These are phyloP conservation scores for Hondaea fermentalgiana DNA, from an alignment of 108 stramenopile genomes.

Conservation along the genomic window DNA sequence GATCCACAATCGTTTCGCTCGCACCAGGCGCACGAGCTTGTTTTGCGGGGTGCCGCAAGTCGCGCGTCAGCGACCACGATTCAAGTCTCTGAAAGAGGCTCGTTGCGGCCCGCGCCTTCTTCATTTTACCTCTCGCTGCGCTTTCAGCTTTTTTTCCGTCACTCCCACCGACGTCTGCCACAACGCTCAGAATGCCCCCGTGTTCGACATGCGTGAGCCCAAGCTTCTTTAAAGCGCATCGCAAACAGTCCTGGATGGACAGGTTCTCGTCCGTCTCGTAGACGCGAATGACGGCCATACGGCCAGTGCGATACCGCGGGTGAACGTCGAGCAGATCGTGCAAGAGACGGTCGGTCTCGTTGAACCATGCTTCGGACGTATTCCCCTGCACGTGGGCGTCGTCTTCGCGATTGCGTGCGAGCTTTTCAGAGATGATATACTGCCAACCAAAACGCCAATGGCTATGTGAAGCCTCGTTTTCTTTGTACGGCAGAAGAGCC, in stretches of 20 bases:
- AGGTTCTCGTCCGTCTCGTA: background rate
- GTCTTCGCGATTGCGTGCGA: background rate
- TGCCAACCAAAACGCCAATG: background rate
- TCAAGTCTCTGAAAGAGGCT: background rate
- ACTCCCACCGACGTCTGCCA: background rate
- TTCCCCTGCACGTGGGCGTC: background rate
- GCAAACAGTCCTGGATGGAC: background rate
- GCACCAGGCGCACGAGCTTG: background rate
- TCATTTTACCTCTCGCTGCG: background rate
- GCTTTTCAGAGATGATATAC: background rate
- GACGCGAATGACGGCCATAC: background rate
- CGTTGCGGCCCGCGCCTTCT: background rate
- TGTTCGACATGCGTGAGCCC: background rate
- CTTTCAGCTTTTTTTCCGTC: background rate
- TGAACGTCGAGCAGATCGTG: background rate
- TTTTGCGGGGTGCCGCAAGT: background rate
- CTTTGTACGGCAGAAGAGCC: background rate
- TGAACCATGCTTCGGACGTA: background rate
- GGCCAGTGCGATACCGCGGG: background rate
- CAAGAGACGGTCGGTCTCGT: background rate
- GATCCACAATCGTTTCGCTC: background rate
- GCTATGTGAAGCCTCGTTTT: no score
- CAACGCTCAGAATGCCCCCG: background rate
- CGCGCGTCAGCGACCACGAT: background rate
- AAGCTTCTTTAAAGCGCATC: background rate